Evolutionary conservation across 768 basidiomycete genomes (phyloP).

Genomic region (Lactarius psammicola): DNA sequence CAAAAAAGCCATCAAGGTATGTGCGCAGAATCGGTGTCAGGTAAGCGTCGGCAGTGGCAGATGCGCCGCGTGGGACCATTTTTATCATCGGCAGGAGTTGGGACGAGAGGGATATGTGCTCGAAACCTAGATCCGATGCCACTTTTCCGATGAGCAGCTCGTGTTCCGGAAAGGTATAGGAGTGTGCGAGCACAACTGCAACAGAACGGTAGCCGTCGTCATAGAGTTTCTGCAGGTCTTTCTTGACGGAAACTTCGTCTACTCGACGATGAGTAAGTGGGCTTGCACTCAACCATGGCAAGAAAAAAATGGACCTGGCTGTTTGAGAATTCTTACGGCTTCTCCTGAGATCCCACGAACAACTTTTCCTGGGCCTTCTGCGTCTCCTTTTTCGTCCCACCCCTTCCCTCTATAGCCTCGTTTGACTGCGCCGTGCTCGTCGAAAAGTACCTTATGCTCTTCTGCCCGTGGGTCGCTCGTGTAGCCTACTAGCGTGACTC

Average conservation of each 20-base stretch:
- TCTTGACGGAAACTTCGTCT: constrained; percentile 55
- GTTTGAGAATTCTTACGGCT: constrained; percentile 77
- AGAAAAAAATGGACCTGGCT: constrained; percentile 50
- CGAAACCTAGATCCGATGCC: constrained; percentile 81
- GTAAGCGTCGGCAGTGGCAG: constrained; percentile 93
- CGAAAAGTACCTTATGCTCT: constrained; percentile 73
- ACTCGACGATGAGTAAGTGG: constrained; percentile 10
- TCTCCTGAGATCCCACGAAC: constrained; percentile 85
- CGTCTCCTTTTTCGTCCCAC: constrained; percentile 66
- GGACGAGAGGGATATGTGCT: constrained; percentile 84
- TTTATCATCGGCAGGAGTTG: constrained; percentile 93
- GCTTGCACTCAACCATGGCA: constrained; percentile 6
- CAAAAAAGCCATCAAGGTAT: constrained; percentile 90
- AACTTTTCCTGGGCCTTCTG: constrained; percentile 78
- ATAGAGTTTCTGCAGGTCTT: constrained; percentile 68
- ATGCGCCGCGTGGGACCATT: constrained; percentile 89
- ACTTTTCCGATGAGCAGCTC: constrained; percentile 69
- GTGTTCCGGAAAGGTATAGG: constrained; percentile 88
- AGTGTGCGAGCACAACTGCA: constrained; percentile 88
- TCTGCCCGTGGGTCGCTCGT: constrained; percentile 85
- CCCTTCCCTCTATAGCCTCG: constrained; percentile 75
- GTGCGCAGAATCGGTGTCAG: constrained; percentile 82
- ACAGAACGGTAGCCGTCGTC: constrained; percentile 83
- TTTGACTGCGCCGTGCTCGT: constrained; percentile 62
- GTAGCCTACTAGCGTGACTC: constrained; percentile 91